Evolutionary conservation across 257 asterid genomes (phyloP).

Genomic region (Agastache rugosa): DNA sequence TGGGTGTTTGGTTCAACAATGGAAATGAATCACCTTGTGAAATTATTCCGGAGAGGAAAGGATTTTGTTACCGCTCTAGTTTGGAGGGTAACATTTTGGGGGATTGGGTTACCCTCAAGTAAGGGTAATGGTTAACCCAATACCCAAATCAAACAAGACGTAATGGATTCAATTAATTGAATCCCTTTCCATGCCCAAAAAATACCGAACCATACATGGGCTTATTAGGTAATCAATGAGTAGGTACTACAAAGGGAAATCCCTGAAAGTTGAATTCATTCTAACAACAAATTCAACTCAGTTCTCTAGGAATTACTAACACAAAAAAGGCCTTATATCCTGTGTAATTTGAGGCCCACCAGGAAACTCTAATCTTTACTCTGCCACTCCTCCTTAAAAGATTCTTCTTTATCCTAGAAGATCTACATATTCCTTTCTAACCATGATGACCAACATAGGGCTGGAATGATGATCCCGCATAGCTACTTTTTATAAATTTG

Average conservation of each 20-base stretch:
- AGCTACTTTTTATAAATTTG: background rate
- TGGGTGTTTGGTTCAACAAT: too few relatives aligned
- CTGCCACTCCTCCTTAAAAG: background rate
- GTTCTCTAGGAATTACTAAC: background rate
- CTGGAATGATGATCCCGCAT: background rate
- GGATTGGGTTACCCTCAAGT: too few relatives aligned
- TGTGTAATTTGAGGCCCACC: background rate
- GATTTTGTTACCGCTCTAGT: too few relatives aligned
- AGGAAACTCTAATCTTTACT: background rate
- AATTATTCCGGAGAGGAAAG: too few relatives aligned
- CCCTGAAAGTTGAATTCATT: background rate
- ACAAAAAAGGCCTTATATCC: background rate
- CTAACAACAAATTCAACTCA: background rate
- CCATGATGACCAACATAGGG: background rate
- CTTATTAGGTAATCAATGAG: background rate
- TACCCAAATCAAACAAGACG: too few relatives aligned
- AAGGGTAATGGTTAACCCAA: too few relatives aligned
- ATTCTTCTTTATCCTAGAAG: background rate
- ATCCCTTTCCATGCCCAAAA: too few relatives aligned
- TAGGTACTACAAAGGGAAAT: conserved; percentile 1
- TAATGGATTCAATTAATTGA: too few relatives aligned
- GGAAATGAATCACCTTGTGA: too few relatives aligned
- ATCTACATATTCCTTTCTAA: conserved; percentile 3
- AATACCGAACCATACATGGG: too few relatives aligned
- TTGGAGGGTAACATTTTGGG: too few relatives aligned